Evolutionary conservation across 495 filamentous ascomycete genomes (phyloP), one percentile per base, ranked within the genome.

Genomic region (Zalerion maritima): DNA sequence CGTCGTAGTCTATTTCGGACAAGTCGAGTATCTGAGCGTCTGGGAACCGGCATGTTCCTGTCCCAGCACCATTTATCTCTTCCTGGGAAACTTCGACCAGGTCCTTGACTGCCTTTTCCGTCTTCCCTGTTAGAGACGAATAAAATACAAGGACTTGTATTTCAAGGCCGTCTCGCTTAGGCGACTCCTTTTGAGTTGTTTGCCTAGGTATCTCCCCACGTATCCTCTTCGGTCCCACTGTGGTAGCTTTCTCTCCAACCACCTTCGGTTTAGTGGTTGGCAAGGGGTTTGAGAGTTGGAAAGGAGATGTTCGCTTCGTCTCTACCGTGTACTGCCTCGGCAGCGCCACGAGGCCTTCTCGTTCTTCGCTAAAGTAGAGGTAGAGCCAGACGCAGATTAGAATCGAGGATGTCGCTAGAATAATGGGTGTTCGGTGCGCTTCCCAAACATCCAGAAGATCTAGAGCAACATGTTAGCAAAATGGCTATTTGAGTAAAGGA

Each of bases 91-190:
- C 31, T 29, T 40, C 17, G 24, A 60, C 57, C 17, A 83, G 64
- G 0, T 56, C 36, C 15, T 64, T 58, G 0, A 79, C 76, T 38
- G 66, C 69, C 37, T 64, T 67, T 40, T 86, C 76, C 12, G 86
- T 94, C 20, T 65, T 78, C 9, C 69, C 78, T 12, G 78, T 87
- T 35, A 94, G 57, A 5, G 84, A 89, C 5, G 81, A 84, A 50
- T 71, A 96, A 58, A 94, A 94, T 2, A 94, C 60, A 13, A 92
- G 53, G 1, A 76, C 66, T 45, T 92, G 84, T 21, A 92, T 72
- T 29, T 58, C 58, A 18, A 53, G 32, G 21, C 22, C 42, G 24
- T 48, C 32, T 14, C 23, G 37, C 25, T 45, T 37, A 26, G 21
- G 7, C 23, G 11, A 32, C 24, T 45, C 36, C 34, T 37, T 34